Evolutionary conservation across 805 yeast genomes (phyloP).

Genomic region (Ogataea trehaloabstinens): DNA sequence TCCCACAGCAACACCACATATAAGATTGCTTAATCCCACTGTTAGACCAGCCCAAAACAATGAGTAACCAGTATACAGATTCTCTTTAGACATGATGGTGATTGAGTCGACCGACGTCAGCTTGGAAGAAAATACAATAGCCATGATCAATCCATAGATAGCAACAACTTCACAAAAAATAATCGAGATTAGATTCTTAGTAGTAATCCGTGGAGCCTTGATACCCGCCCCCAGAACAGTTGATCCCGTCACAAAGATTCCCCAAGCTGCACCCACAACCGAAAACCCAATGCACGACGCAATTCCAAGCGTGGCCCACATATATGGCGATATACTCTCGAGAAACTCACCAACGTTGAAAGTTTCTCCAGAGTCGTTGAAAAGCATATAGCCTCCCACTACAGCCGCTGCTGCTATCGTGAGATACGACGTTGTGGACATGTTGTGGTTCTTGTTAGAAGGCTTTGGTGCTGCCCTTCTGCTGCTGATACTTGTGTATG

Average conservation of each 20-base stretch:
- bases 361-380: conserved; percentile 88
- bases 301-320: conserved; percentile 95
- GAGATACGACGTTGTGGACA: conserved; percentile 20
- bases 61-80: conserved; percentile 91
- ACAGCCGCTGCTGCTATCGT: conserved; percentile 28
- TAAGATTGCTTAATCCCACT: conserved; percentile 87
- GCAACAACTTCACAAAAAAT: conserved; percentile 99
- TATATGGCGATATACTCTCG: conserved; percentile 83
- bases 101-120: conserved; percentile 63
- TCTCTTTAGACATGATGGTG: conserved; percentile 72
- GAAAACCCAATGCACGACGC: conserved; percentile 88
- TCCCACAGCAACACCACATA: conserved; percentile 97
- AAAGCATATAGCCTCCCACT: conserved; percentile 56
- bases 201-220: conserved; percentile 94
- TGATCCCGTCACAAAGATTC: conserved; percentile 93
- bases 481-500: no score
- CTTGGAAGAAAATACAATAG: conserved; percentile 94
- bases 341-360: conserved; percentile 91
- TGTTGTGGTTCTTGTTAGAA: no score
- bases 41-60: conserved; percentile 98
- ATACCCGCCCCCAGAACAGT: conserved; percentile 98
- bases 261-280: conserved; percentile 99
- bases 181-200: conserved; percentile 92
- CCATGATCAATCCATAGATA: conserved; percentile 95
- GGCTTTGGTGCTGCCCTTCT: no score